Base-by-base conservation (phyloP, 441 rosid species). In the Adansonia grandidieri region DNA sequence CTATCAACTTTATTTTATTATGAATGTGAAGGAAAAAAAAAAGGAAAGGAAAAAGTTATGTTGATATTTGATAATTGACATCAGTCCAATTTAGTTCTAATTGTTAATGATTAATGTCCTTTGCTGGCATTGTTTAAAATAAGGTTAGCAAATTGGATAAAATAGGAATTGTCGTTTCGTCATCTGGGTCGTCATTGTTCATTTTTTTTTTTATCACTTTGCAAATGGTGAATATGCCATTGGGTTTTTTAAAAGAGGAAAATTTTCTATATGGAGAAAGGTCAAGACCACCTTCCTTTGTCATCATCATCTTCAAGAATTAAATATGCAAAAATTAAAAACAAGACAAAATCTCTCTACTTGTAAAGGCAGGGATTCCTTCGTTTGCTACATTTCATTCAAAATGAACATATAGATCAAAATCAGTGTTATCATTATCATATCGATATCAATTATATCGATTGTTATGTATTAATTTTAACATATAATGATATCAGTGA, bases 181-280 rank as follows among this genome's bases (percentile, higher is more conserved):
- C 91, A 88, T 81, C 79, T 53, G 42, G 80, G 75, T 74, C 89
- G 91, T 88, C 91, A 88, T 28, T 22, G 24, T 2, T 11, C 24
- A 45, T n/a, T 22, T 15, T 20, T 70, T 77, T 66, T 77, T 69
- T 77, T 28, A 62, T 24, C 54, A 20, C 61, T 63, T 15, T 24
- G 71, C 63, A 65, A 37, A 64, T 7, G 40, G 40, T 45, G 69
- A 60, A 47, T 37, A 37, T 37, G 40, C 40, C 72, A 76, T 14
- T 9, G 32, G 47, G 9, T 1, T 51, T 51, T 65, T n/a, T 20
- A 19, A 68, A 32, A 32, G 11, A 11, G 22, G 42, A 37, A 50
- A 24, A 1, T 37, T 28, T 50, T 64, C 62, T 76, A 76, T 76
- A 51, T 50, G 78, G 19, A 64, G 72, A 40, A 65, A 75, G 78